Evolutionary conservation across 768 basidiomycete genomes (phyloP).

Genomic region (Arthromyces matolae): DNA sequence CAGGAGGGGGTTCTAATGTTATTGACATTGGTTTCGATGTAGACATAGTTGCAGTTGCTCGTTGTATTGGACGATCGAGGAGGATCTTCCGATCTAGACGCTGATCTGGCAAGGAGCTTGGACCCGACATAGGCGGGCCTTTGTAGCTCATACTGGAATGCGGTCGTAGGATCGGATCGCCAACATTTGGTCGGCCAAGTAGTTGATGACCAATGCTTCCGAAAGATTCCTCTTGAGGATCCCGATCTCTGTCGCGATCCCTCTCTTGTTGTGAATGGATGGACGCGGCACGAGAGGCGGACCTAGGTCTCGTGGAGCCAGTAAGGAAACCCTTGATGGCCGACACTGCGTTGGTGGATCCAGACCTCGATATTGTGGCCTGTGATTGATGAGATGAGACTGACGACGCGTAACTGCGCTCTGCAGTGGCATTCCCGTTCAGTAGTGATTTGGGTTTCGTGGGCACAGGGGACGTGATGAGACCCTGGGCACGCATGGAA

Average conservation of each 20-base stretch:
- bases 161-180: constrained; percentile 25
- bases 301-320: constrained; percentile 47
- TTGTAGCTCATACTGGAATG: constrained; percentile 26
- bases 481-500: constrained; percentile 70
- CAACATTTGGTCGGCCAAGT: constrained; percentile 39
- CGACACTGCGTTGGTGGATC: constrained; percentile 43
- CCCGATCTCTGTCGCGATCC: constrained; percentile 30
- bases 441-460: constrained; percentile 18
- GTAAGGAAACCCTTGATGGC: constrained; percentile 60
- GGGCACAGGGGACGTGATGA: constrained; percentile 36
- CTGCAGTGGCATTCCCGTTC: constrained; percentile 18
- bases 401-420: constrained; percentile 44
- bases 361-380: constrained; percentile 35
- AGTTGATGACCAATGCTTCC: constrained; percentile 52
- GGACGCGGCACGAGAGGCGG: constrained; percentile 48
- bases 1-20: constrained; percentile 2
- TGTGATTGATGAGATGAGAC: constrained; percentile 43
- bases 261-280: constrained; percentile 34
- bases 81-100: constrained; percentile 34
- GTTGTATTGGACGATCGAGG: constrained; percentile 15
- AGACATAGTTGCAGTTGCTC: constrained; percentile 25
- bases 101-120: constrained; percentile 24
- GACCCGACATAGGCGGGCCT: constrained; percentile 30
- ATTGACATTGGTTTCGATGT: too few relatives aligned
- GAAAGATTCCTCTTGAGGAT: constrained; percentile 49